These are phyloP conservation scores for Suillus variegatus DNA, from an alignment of 768 basidiomycete species.

Conservation along the genomic window DNA sequence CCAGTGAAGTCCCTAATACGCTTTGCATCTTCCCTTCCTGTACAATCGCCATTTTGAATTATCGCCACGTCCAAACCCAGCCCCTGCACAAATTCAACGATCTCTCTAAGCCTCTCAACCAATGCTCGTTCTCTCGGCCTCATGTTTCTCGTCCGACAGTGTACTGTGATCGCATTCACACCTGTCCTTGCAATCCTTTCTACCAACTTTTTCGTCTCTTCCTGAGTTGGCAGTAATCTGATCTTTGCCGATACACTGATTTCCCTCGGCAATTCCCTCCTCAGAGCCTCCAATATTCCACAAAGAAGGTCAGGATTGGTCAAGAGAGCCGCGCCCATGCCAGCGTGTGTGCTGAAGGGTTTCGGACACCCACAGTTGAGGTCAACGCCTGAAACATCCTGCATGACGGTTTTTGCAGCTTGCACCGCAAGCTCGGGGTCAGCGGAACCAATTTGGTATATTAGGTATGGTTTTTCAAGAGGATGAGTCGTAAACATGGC, in stretches of 20 bases:
- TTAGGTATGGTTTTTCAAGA: conserved; percentile 89
- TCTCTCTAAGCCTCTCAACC: conserved; percentile 76
- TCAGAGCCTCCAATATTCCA: conserved; percentile 79
- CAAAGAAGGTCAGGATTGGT: conserved; percentile 91
- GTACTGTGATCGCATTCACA: conserved; percentile 87
- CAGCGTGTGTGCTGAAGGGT: conserved; percentile 89
- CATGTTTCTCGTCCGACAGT: conserved; percentile 94
- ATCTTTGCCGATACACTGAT: conserved; percentile 96
- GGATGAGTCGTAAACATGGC: conserved; percentile 94
- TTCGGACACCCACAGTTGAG: conserved; percentile 98
- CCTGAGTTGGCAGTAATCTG: conserved; percentile 80
- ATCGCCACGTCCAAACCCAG: conserved; percentile 83
- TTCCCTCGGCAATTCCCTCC: conserved; percentile 68
- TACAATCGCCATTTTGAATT: conserved; percentile 92
- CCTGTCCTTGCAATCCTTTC: conserved; percentile 86
- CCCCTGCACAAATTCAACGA: conserved; percentile 80
- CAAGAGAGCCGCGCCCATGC: conserved; percentile 96
- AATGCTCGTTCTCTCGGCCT: conserved; percentile 78
- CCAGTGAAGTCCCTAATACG: conserved; percentile 77
- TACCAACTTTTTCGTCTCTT: conserved; percentile 89
- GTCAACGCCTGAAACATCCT: conserved; percentile 93
- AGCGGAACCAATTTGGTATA: conserved; percentile 94
- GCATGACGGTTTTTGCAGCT: conserved; percentile 82
- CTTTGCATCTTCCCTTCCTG: conserved; percentile 75
- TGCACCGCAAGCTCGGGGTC: conserved; percentile 89